Base-by-base conservation (phyloP, 2,329 filamentous ascomycete genomes). In the Botrytis tulipae region DNA sequence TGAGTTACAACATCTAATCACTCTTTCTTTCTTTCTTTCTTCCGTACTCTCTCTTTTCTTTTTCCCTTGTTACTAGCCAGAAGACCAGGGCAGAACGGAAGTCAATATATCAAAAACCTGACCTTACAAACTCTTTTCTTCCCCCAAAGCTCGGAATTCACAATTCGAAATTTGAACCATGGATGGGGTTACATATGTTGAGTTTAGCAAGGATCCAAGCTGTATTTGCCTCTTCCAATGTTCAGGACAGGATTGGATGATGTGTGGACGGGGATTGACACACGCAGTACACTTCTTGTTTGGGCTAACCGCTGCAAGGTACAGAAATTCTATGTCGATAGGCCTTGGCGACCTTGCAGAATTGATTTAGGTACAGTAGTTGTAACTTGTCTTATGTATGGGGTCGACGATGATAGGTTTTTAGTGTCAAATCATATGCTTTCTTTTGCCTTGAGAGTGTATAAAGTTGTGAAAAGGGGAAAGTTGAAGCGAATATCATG, bases 251-350 rank as follows among this genome's bases (percentile, higher is more conserved):
- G 61, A 63, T 63, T 63, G 37, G 61, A 63, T 44, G 61, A 40
- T 40, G 25, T 40, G 7, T 42, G 61, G 16, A 20, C 25, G 35
- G 37, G 61, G 59, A 32, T 35, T 35, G n/a, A 20, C 40, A 40
- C 16, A 57, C 51, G 51, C 51, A 32, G n/a, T 18, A 32, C 51
- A 29, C 51, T 57, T 42, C 37, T 44, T 42, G 61, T 63, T 62
- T 63, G 16, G 61, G 61, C 37, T 63, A n/a, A n/a, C 37, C 61
- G 61, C 61, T 63, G 61, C 61, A 63, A 63, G 61, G 61, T 63
- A 63, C 61, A 18, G 40, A 29, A 12, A 57, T 57, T 18, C 40
- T 29, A 22, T 44, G 51, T 44, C 22, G 61, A 63, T 42, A 63
- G 61, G 25, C 35, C 61, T 63, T 44, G 61, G 61, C 61, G 61